Conservation (phyloP, 225 moss, liverwort and hornwort species). For the Rhytidiadelphus loreus region DNA sequence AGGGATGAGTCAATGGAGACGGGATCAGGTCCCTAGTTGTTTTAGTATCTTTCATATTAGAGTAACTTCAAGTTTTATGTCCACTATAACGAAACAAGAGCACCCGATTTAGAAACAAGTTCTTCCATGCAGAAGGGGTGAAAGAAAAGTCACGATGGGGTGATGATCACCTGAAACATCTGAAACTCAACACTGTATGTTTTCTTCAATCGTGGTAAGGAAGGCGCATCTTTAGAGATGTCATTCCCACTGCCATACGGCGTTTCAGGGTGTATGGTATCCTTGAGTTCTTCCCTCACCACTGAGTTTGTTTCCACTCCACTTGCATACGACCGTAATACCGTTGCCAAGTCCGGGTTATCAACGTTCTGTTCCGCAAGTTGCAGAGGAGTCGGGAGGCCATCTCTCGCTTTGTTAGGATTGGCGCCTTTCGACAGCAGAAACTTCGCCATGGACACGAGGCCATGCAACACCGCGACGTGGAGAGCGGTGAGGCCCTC, state of each 20-base stretch:
- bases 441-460: constrained; percentile 24
- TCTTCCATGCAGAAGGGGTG: not conserved
- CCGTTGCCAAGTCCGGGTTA: constrained; percentile 9
- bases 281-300: constrained; percentile 1
- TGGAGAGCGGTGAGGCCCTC: constrained; percentile 75
- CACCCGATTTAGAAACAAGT: not conserved
- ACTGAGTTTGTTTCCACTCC: not conserved
- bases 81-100: not conserved
- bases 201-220: constrained; percentile 16
- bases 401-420: constrained; percentile 19
- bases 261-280: constrained; percentile 5
- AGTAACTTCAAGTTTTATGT: not conserved
- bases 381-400: constrained; percentile 39
- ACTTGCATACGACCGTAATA: not conserved
- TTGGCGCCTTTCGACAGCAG: constrained; percentile 55
- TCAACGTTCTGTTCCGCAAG: constrained; percentile 54
- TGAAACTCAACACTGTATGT: constrained; percentile 24
- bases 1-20: not conserved
- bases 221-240: not conserved
- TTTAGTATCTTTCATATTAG: not conserved
- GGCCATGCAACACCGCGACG: constrained; percentile 42
- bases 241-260: constrained; percentile 14
- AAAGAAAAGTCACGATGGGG: not conserved
- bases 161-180: not conserved
- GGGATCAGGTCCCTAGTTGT: not conserved